Conservation (phyloP, 164 flowering plant genomes). For the Euptelea pleiosperma region DNA sequence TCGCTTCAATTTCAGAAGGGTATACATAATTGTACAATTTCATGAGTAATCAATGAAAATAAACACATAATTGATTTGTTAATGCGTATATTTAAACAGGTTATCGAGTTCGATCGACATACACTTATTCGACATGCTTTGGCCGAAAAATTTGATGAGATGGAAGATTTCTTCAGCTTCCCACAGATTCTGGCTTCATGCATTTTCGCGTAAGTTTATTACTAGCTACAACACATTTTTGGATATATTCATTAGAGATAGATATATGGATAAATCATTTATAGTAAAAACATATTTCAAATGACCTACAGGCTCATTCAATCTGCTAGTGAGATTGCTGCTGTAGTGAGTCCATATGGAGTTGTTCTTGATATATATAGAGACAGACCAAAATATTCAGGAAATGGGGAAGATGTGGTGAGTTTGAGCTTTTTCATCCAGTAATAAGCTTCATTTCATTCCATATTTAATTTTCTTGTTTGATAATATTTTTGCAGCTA, state of each 20-base stretch:
- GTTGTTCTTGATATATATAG: constrained; percentile 19
- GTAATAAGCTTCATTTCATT: not conserved
- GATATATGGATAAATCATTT: too few relatives aligned
- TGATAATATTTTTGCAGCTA: too few relatives aligned
- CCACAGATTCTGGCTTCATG: constrained; percentile 30
- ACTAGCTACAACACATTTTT: too few relatives aligned
- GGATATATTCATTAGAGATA: too few relatives aligned
- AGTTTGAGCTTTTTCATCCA: constrained; percentile 10
- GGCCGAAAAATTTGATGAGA: constrained; percentile 34
- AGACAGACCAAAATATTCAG: constrained; percentile 21
- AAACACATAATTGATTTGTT: not conserved
- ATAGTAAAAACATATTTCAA: not conserved
- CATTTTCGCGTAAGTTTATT: constrained; percentile 23
- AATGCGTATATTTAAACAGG: constrained; percentile 14
- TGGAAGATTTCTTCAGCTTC: constrained; percentile 21
- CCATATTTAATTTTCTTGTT: too few relatives aligned
- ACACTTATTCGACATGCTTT: constrained; percentile 29
- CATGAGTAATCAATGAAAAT: not conserved
- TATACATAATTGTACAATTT: too few relatives aligned
- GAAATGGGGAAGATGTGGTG: constrained; percentile 26
- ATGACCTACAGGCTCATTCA: constrained; percentile 26
- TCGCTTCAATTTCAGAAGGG: too few relatives aligned
- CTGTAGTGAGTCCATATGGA: constrained; percentile 25
- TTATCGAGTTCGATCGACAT: constrained; percentile 20
- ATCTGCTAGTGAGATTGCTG: constrained; percentile 26